Percentiles rank a stretch among this genome's conserved stretches.
Conservation (phyloP, 345 rosid species). For the Theobroma cacao region DNA sequence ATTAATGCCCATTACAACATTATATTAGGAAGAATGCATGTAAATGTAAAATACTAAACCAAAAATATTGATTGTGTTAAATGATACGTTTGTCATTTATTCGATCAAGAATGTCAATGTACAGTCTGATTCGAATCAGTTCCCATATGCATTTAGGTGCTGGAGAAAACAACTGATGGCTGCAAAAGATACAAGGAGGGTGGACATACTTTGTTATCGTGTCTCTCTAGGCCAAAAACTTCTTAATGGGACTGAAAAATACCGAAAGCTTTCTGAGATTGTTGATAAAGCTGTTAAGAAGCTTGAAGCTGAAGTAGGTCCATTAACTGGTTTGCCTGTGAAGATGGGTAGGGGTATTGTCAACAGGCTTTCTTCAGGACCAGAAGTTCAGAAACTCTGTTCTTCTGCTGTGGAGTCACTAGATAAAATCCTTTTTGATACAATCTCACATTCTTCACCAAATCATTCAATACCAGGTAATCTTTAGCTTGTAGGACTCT, state of each 20-base stretch:
- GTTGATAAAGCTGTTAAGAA: constrained; percentile 69
- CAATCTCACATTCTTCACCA: constrained; percentile 19
- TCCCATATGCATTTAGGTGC: constrained; percentile 45
- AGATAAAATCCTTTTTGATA: constrained; percentile 47
- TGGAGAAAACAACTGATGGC: constrained; percentile 85
- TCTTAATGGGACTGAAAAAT: constrained; percentile 55
- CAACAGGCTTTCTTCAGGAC: constrained; percentile 78
- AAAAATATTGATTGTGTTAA: not conserved
- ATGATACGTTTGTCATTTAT: not conserved
- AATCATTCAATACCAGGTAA: constrained; percentile 41
- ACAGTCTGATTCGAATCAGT: not conserved
- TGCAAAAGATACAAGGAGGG: constrained; percentile 78
- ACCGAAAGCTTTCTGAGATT: constrained; percentile 45
- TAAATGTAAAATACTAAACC: not conserved
- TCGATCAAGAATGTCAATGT: not conserved
- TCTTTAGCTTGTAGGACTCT: not conserved
- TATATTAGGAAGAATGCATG: not conserved
- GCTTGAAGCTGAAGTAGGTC: constrained; percentile 90
- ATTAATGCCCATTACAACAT: not conserved
- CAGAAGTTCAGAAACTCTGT: constrained; percentile 74
- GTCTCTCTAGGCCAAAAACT: constrained; percentile 75
- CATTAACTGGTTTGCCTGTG: constrained; percentile 70
- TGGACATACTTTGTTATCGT: constrained; percentile 87
- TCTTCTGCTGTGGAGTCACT: constrained; percentile 57
- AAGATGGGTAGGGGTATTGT: constrained; percentile 91